Percentiles rank a stretch among this genome's conserved stretches.
These are phyloP conservation scores for Poa annua DNA, from an alignment of 176 grass and related monocot species.

Conservation along the genomic window DNA sequence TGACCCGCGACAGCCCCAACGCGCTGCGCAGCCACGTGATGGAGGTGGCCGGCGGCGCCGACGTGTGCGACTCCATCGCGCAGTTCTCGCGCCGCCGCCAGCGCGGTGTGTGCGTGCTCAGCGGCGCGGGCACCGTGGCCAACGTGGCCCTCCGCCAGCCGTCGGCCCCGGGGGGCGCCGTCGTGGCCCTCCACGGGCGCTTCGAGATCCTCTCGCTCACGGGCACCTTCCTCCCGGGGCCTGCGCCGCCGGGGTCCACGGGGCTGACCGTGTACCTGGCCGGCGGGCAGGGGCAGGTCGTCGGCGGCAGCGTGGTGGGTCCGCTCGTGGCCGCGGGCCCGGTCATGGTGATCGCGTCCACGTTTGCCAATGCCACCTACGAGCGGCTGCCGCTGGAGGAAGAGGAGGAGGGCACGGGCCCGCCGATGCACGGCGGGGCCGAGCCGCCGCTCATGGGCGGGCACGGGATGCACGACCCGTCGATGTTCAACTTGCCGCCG, in stretches of 20 bases:
- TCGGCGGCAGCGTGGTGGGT: conserved; percentile 85
- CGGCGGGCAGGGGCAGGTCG: conserved; percentile 88
- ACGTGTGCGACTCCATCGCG: conserved; percentile 85
- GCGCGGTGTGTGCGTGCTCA: conserved; percentile 94
- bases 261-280: conserved; percentile 90
- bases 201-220: conserved; percentile 98
- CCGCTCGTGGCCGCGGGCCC: conserved; percentile 75
- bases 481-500: conserved; percentile 68
- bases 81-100: conserved; percentile 87
- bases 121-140: conserved; percentile 80
- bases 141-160: conserved; percentile 92
- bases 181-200: conserved; percentile 80
- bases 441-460: conserved; percentile 55
- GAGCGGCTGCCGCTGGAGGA: conserved; percentile 85
- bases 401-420: conserved; percentile 57
- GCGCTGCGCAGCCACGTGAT: conserved; percentile 90
- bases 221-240: conserved; percentile 85
- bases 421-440: conserved; percentile 46
- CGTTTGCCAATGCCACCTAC: conserved; percentile 94
- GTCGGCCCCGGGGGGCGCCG: conserved; percentile 62
- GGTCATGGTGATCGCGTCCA: conserved; percentile 96
- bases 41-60: conserved; percentile 87
- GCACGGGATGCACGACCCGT: conserved; percentile 71
- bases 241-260: conserved; percentile 82
- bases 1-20: conserved; percentile 93